Evolutionary conservation across 2,329 filamentous ascomycete species (phyloP).

Genomic region (Pseudogymnoascus sp.): DNA sequence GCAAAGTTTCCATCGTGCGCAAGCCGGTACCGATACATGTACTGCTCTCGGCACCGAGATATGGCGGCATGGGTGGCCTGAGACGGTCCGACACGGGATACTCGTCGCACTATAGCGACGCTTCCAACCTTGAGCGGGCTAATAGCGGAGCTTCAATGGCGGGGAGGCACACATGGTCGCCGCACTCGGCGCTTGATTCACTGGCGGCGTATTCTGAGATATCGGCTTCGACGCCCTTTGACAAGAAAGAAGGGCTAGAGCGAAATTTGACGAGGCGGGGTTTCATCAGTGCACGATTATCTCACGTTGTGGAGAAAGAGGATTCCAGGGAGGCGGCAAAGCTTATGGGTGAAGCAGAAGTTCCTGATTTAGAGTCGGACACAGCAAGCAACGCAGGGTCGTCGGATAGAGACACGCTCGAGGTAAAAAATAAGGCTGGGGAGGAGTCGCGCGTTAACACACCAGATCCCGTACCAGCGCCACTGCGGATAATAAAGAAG

Average conservation of each 20-base stretch:
- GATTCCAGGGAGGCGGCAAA: neutral
- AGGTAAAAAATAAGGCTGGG: neutral
- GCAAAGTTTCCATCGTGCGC: neutral
- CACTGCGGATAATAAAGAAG: neutral
- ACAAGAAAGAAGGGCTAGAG: neutral
- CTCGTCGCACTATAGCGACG: neutral
- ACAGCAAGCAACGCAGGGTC: neutral
- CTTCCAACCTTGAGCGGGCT: neutral
- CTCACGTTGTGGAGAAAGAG: neutral
- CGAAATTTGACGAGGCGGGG: neutral
- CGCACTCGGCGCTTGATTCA: neutral
- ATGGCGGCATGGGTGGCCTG: neutral
- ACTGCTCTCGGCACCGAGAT: neutral
- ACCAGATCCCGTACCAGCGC: neutral
- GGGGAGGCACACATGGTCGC: neutral
- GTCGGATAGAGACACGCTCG: neutral
- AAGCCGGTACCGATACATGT: neutral
- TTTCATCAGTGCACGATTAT: neutral
- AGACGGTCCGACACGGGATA: neutral
- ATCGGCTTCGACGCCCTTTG: neutral
- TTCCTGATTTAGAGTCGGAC: neutral
- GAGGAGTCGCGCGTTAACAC: neutral
- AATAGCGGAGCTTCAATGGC: neutral
- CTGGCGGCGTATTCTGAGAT: neutral
- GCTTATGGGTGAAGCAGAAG: neutral